Base-by-base conservation (phyloP, 768 basidiomycete genomes). In the Postia placenta region DNA sequence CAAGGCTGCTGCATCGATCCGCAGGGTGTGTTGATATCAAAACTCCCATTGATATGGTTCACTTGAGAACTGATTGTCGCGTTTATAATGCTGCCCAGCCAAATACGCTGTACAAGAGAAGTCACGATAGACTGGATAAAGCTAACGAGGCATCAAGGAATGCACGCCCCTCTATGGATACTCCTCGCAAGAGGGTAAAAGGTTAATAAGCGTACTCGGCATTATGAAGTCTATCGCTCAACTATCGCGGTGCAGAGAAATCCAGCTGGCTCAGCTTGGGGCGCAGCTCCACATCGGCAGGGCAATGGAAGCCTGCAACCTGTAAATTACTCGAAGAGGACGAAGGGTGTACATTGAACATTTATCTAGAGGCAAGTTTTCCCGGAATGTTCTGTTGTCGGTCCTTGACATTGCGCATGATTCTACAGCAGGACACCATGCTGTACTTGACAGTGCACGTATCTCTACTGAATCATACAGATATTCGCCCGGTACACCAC, bases 381-480 rank as follows among this genome's bases (percentile, higher is more conserved):
- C 5, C n/a, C 23, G 6, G 19, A 9, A 39, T 14, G 17, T 11
- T 17, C 11, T 39, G 17, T 33, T 33, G 20, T 17, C 15, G 11
- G 5, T 27, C 12, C 46, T 9, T 19, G 19, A 9, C 19, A 6
- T 6, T 39, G 6, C 50, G 45, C 17, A 38, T 17, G 17, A 49
- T 19, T 12, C 14, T 15, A 19, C 24, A 55, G 24, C 64, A 91
- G 85, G 84, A 86, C 66, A 77, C 78, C 22, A 80, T 80, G 27
- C 65, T 90, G 33, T 87, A 81, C 60, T 83, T 87, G 60, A 85
- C 85, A 7, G 70, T 89, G 47, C 80, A 81, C 60, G 70, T 88
- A 48, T 83, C 91, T 60, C 69, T 83, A 40, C 72, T 91, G 42
- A 74, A 80, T 52, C 83, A 89, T 58, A 87, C 87, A 25, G 90